phyloP scores from a whole-genome alignment of 768 basidiomycete genomes.

The Lentinula sp. region DNA sequence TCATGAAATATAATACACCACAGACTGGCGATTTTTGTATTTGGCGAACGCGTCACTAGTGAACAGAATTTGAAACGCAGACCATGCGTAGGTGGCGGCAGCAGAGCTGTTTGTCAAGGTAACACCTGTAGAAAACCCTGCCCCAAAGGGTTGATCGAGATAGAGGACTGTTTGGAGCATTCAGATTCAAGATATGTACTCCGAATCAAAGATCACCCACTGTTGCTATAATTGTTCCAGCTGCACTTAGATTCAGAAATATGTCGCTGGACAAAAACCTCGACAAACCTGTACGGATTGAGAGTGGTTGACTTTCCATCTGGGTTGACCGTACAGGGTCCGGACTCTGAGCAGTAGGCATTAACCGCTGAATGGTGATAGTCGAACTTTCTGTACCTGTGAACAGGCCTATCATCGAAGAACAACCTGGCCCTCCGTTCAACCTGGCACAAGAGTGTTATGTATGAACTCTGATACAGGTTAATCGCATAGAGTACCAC shows the following conservation, averaged over 20 bases:
- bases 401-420: constrained; percentile 42
- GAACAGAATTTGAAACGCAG: constrained; percentile 38
- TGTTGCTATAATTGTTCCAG: constrained; percentile 45
- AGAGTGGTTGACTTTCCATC: constrained; percentile 29
- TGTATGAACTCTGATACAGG: not conserved
- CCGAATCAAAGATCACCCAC: constrained; percentile 18
- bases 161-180: constrained; percentile 33
- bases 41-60: constrained; percentile 31
- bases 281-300: constrained; percentile 38
- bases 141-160: constrained; percentile 42
- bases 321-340: constrained; percentile 34
- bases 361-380: not conserved
- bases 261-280: not conserved
- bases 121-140: constrained; percentile 39
- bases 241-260: constrained; percentile 12
- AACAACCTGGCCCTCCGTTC: constrained; percentile 33
- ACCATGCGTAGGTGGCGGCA: constrained; percentile 37
- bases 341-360: constrained; percentile 26
- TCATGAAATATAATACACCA: not conserved
- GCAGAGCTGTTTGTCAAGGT: constrained; percentile 29
- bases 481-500: constrained; percentile 21
- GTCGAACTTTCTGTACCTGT: constrained; percentile 20
- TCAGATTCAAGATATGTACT: not conserved
- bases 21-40: constrained; percentile 34
- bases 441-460: constrained; percentile 15